Evolutionary conservation across 441 rosid species (phyloP).

Genomic region (Theobroma grandiflorum): DNA sequence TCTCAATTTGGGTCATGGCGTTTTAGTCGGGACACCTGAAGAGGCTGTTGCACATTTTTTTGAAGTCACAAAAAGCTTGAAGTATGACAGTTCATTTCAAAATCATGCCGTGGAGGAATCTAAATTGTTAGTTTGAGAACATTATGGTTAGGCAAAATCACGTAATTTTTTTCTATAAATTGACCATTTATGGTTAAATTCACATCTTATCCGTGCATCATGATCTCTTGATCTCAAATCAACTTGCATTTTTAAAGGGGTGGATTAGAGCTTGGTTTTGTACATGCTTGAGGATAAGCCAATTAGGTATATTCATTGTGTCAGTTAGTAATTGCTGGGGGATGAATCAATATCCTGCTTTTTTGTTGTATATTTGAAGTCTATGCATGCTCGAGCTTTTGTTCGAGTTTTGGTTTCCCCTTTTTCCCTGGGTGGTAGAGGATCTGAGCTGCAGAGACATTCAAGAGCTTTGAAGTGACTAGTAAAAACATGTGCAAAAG

Average conservation of each 20-base stretch:
- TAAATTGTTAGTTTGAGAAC: conserved; percentile 61
- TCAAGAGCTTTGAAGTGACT: conserved; percentile 7
- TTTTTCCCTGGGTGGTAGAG: neutral
- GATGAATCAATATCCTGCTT: conserved; percentile 8
- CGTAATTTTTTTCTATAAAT: conserved; percentile 27
- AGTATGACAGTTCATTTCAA: conserved; percentile 47
- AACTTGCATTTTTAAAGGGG: conserved; percentile 31
- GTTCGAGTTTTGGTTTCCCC: neutral
- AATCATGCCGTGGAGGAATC: conserved; percentile 54
- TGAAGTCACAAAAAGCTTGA: conserved; percentile 74
- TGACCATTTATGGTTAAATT: conserved; percentile 10
- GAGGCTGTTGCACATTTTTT: conserved; percentile 96
- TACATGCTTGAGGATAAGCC: conserved; percentile 36
- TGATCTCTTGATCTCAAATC: conserved; percentile 8
- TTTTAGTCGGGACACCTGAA: conserved; percentile 96
- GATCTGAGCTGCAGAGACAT: neutral
- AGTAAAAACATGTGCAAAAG: neutral
- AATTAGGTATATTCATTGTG: conserved; percentile 29
- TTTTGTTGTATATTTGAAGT: neutral
- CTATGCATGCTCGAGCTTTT: neutral
- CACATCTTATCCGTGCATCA: conserved; percentile 23
- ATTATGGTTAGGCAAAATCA: conserved; percentile 13
- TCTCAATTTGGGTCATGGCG: conserved; percentile 93
- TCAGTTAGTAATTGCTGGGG: conserved; percentile 22
- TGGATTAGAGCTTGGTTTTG: conserved; percentile 35